Evolutionary conservation across 768 basidiomycete species (phyloP).

Genomic region (Agaricus sinodeliciosus): DNA sequence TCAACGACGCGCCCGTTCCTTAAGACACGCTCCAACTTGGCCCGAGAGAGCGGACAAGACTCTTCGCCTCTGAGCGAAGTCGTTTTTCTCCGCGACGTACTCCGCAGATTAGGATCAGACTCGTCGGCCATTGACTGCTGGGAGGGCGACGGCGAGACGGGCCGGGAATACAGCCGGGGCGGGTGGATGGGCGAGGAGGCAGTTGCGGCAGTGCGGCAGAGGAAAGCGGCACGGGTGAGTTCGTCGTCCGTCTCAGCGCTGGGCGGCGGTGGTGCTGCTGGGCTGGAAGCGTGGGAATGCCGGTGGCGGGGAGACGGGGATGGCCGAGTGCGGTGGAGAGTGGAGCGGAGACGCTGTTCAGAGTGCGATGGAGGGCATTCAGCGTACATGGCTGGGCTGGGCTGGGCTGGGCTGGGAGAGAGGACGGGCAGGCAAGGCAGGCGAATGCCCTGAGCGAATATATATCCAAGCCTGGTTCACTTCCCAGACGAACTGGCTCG

Average conservation of each 20-base stretch:
- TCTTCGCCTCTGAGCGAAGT: not conserved
- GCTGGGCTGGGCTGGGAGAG: not conserved
- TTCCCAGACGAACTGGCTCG: not conserved
- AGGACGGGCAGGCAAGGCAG: not conserved
- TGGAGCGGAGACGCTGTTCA: slow-evolving; percentile 13
- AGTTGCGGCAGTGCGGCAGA: slow-evolving; percentile 11
- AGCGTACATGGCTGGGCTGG: slow-evolving; percentile 1
- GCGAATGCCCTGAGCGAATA: not conserved
- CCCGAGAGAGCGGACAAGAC: not conserved
- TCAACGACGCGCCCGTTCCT: slow-evolving; percentile 1
- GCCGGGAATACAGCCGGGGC: not conserved
- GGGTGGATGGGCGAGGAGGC: slow-evolving; percentile 6
- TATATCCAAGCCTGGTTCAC: not conserved
- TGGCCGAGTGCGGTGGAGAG: slow-evolving; percentile 9
- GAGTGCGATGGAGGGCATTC: slow-evolving; percentile 13
- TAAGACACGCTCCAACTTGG: slow-evolving; percentile 14
- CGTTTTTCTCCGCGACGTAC: too few relatives aligned
- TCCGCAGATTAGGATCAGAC: too few relatives aligned
- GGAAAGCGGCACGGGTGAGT: slow-evolving; percentile 9
- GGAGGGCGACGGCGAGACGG: slow-evolving; percentile 4
- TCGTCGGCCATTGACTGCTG: not conserved
- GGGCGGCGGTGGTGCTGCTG: too few relatives aligned
- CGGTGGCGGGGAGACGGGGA: slow-evolving; percentile 8
- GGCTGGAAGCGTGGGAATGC: slow-evolving; percentile 9
- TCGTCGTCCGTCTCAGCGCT: slow-evolving; percentile 3